Evolutionary conservation across 1,284 basidiomycete species (phyloP).

Genomic region (Farysia itapuensis): DNA sequence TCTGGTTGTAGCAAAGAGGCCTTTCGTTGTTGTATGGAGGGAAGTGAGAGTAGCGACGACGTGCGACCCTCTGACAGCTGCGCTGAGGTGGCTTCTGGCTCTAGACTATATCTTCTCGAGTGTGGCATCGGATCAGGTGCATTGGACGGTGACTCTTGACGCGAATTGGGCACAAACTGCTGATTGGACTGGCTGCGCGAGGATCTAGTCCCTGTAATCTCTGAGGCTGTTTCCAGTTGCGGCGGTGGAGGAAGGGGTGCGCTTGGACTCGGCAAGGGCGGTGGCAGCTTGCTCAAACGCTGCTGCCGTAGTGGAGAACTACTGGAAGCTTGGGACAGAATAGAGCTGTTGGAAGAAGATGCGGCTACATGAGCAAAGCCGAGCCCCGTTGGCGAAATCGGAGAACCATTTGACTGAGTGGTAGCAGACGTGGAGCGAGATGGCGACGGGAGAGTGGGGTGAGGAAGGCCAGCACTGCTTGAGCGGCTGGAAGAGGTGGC

Average conservation of each 20-base stretch:
- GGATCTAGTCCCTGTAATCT: background rate
- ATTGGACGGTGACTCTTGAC: too few species aligned
- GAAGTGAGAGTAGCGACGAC: too few species aligned
- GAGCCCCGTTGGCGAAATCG: constrained; percentile 20
- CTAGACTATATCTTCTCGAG: too few species aligned
- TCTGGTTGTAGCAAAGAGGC: too few species aligned
- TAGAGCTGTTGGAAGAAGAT: constrained; percentile 7
- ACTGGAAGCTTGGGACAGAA: constrained; percentile 21
- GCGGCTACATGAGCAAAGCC: constrained; percentile 16
- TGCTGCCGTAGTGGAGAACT: constrained; percentile 9
- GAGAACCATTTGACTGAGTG: constrained; percentile 8
- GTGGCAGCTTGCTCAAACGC: constrained; percentile 20
- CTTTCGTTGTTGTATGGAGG: too few species aligned
- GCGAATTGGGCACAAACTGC: too few species aligned
- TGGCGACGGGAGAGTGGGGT: constrained; percentile 9
- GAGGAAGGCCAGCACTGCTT: constrained; percentile 4
- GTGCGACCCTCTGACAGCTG: too few species aligned
- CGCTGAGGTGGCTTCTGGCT: too few species aligned
- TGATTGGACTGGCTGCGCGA: background rate
- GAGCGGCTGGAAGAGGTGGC: constrained; percentile 14
- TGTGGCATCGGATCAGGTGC: too few species aligned
- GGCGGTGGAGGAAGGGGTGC: constrained; percentile 34
- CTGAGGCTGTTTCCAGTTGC: too few species aligned
- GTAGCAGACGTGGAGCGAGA: constrained; percentile 18
- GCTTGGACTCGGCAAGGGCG: constrained; percentile 28